These are phyloP conservation scores for Rhodamnia rubescens DNA, from an alignment of 345 rosid genomes.

Conservation along the genomic window DNA sequence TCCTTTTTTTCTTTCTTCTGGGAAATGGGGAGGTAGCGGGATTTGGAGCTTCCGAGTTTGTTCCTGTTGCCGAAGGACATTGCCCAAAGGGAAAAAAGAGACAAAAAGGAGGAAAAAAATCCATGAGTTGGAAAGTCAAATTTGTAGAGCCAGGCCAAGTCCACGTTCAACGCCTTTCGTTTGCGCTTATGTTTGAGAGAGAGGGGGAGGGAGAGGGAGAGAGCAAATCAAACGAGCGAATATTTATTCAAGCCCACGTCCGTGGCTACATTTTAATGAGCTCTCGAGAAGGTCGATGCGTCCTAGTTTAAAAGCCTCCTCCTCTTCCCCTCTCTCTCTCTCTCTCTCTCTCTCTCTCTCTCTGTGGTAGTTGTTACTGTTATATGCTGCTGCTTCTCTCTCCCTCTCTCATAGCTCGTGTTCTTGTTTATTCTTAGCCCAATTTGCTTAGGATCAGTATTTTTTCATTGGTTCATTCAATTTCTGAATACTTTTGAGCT, in stretches of 20 bases:
- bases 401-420: not conserved
- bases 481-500: slow-evolving; percentile 7
- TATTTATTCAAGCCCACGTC: not conserved
- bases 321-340: not conserved
- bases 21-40: not conserved
- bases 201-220: not conserved
- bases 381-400: not conserved
- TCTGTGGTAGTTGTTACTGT: not conserved
- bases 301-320: not conserved
- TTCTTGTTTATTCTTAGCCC: not conserved
- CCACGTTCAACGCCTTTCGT: slow-evolving; percentile 12
- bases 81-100: not conserved
- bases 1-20: not conserved
- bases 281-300: not conserved
- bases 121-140: slow-evolving; percentile 11
- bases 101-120: not conserved
- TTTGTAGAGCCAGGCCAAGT: slow-evolving; percentile 7
- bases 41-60: not conserved
- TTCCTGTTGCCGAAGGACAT: not conserved
- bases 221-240: not conserved
- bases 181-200: not conserved
- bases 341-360: not conserved
- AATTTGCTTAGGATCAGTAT: not conserved
- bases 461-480: not conserved
- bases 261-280: not conserved